phyloP scores from a whole-genome alignment of 805 yeast genomes.

The Wilhelminamyces savonicus region DNA sequence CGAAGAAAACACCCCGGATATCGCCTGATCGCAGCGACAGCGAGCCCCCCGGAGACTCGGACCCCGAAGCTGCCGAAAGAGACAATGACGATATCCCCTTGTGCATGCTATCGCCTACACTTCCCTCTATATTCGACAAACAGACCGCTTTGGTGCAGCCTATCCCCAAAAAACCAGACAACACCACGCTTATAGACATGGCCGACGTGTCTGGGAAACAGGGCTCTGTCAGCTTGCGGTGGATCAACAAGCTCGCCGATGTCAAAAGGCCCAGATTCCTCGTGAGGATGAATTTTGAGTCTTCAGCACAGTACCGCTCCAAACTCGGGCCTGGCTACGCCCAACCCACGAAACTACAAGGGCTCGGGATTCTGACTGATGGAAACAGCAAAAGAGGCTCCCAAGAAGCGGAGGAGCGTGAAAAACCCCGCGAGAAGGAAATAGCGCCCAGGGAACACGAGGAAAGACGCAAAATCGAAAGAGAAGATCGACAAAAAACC shows the following conservation, averaged over 20 bases:
- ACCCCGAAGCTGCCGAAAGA: neutral
- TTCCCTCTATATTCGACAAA: slow-evolving; percentile 20
- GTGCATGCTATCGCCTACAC: slow-evolving; percentile 29
- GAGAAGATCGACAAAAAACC: neutral
- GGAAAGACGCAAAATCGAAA: neutral
- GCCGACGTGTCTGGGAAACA: neutral
- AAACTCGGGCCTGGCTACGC: no score
- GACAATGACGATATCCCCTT: slow-evolving; percentile 1
- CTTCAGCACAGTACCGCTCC: no score
- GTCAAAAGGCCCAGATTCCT: slow-evolving; percentile 17
- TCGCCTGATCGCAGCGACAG: neutral
- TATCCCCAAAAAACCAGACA: slow-evolving; percentile 10
- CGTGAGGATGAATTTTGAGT: slow-evolving; percentile 18
- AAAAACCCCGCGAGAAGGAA: neutral
- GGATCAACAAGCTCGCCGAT: slow-evolving; percentile 25
- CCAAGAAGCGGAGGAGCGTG: neutral
- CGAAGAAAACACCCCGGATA: no score
- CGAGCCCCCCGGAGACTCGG: neutral
- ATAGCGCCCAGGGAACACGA: neutral
- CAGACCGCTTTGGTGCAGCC: slow-evolving; percentile 7
- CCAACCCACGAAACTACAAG: no score
- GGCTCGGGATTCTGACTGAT: neutral
- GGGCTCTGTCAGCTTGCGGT: slow-evolving; percentile 9
- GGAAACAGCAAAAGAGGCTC: neutral
- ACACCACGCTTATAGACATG: slow-evolving; percentile 2